Evolutionary conservation across 768 basidiomycete genomes (phyloP).

Genomic region (Tulasnella sp.): DNA sequence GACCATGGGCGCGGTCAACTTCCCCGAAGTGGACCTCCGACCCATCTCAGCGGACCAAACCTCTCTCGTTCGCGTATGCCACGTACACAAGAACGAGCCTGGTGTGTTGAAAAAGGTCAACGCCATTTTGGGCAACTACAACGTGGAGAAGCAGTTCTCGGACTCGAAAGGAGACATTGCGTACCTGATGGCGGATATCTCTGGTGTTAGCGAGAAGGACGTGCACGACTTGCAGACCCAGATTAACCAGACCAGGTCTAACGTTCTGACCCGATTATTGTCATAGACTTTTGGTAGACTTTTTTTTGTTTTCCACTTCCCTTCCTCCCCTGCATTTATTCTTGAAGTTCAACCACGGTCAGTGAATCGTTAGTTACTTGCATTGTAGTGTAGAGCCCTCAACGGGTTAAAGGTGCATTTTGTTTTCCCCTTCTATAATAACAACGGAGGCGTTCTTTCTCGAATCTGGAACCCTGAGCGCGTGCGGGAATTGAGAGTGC

Average conservation of each 20-base stretch:
- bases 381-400: neutral
- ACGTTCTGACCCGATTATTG: conserved; percentile 84
- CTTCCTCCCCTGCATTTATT: neutral
- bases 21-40: conserved; percentile 96
- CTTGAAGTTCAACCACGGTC: neutral
- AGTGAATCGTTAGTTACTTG: neutral
- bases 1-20: conserved; percentile 90
- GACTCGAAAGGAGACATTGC: conserved; percentile 90
- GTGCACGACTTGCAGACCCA: conserved; percentile 67
- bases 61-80: conserved; percentile 78
- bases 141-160: conserved; percentile 99
- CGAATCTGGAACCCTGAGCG: no score
- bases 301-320: neutral
- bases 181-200: conserved; percentile 96
- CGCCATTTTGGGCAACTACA: conserved; percentile 87
- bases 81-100: conserved; percentile 92
- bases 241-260: conserved; percentile 72
- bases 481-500: neutral
- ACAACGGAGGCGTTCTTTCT: no score
- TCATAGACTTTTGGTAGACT: conserved; percentile 32
- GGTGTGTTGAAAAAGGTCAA: conserved; percentile 94
- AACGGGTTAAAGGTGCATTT: neutral
- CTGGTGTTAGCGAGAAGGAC: conserved; percentile 75
- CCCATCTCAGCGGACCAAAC: conserved; percentile 80
- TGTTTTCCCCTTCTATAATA: neutral